phyloP scores from a whole-genome alignment of 2,329 filamentous ascomycete genomes.

The Clonostachys rosea region DNA sequence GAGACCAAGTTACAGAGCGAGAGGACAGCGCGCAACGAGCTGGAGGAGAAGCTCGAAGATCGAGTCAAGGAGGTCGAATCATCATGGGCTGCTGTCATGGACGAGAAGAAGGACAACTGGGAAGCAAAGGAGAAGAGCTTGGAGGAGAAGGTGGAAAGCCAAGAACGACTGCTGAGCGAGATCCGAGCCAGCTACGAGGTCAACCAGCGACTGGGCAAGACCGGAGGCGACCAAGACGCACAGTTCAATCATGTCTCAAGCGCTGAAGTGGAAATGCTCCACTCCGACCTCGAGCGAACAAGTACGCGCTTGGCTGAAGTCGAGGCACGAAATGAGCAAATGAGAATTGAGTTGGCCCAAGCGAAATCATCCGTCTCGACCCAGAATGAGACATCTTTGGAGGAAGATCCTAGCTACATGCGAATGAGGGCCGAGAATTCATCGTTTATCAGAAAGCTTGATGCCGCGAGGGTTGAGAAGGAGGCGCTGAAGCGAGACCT shows the following conservation, averaged over 20 bases:
- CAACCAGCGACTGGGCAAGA: slow-evolving; percentile 78
- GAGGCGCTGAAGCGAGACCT: slow-evolving; percentile 74
- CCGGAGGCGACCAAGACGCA: slow-evolving; percentile 57
- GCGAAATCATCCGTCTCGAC: slow-evolving; percentile 66
- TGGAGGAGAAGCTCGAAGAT: slow-evolving; percentile 72
- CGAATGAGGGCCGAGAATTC: slow-evolving; percentile 91
- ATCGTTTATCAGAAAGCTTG: slow-evolving; percentile 82
- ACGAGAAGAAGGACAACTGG: slow-evolving; percentile 97
- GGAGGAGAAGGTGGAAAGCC: slow-evolving; percentile 91
- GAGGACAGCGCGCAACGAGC: slow-evolving; percentile 62
- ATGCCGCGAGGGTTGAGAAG: slow-evolving; percentile 77
- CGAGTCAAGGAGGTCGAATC: slow-evolving; percentile 86
- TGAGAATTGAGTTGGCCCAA: slow-evolving; percentile 86
- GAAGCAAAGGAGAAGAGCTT: slow-evolving; percentile 84
- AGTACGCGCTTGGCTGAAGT: slow-evolving; percentile 84
- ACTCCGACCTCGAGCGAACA: slow-evolving; percentile 85
- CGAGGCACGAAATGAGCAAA: slow-evolving; percentile 89
- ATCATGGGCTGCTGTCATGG: slow-evolving; percentile 84
- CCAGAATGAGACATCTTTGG: slow-evolving; percentile 57
- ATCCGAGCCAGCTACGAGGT: slow-evolving; percentile 98
- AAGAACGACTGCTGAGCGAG: slow-evolving; percentile 87
- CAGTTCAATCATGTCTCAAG: slow-evolving; percentile 66
- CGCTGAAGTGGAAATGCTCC: slow-evolving; percentile 91
- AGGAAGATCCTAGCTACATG: slow-evolving; percentile 87
- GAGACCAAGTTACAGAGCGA: slow-evolving; percentile 80